Base-by-base conservation (phyloP, 257 asterid genomes). In the Haberlea rhodopensis region DNA sequence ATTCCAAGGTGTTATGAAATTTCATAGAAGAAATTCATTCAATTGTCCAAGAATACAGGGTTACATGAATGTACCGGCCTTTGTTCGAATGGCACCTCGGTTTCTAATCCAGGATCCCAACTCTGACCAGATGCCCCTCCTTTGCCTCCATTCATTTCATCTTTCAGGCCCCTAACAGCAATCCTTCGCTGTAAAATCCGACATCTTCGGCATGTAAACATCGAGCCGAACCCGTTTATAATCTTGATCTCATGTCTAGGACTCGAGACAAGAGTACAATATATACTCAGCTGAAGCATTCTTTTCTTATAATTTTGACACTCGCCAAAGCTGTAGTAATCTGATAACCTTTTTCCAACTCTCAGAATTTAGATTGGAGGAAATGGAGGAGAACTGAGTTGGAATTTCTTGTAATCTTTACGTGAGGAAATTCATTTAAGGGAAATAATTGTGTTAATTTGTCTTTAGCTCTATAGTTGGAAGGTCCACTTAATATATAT, bases 61-160 rank as follows among this genome's bases (percentile, higher is more conserved):
- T 19, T 2, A 16, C 10, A 29, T 22, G 37, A 53, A 70, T 83
- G 1, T 81, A 86, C 97, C 81, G 96, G 97, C 49, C 97, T 83
- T 75, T 90, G 96, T 62, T 90, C 97, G 57, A 81, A 90, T 0
- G 96, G 95, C 32, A 87, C 97, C 78, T 87, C 89, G 13, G 87
- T 8, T 79, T 87, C 97, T 86, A 85, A 74, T 3, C 95, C 96
- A 3, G 95, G 92, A 18, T 85, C 94, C 96, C 96, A 89, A 59
- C 86, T 81, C 73, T 72, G 86, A 31, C 94, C 95, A 25, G 87
- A 87, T 54, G 82, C 73, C 51, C 80, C 75, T 40, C 24, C 49
- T 40, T 62, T 62, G 60, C 80, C 88, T 59, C 90, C 89, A 18
- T 75, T 57, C 74, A 74, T 78, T 78, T 80, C 49, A 40, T 40